Percentiles rank a stretch among this genome's conserved stretches.
These are phyloP conservation scores for Fraxinus pennsylvanica DNA, from an alignment of 257 asterid genomes.

Conservation along the genomic window DNA sequence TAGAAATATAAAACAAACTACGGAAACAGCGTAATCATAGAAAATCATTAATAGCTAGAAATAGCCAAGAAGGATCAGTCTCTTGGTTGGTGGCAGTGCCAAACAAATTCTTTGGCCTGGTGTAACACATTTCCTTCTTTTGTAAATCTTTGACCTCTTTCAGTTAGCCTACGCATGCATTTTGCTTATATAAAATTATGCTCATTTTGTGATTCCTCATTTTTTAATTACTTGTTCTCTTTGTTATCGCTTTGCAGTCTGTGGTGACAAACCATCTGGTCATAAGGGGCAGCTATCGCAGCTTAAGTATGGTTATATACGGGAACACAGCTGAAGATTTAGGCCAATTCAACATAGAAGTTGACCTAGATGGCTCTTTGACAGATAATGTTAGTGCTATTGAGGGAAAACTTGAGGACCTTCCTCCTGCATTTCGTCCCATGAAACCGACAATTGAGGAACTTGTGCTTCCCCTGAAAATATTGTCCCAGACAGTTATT, in stretches of 20 bases:
- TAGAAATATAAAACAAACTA: neutral
- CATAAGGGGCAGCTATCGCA: constrained; percentile 93
- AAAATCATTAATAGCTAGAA: neutral
- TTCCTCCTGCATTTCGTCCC: constrained; percentile 84
- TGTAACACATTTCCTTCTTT: neutral
- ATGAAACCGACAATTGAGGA: constrained; percentile 62
- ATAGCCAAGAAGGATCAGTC: neutral
- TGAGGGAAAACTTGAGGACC: constrained; percentile 91
- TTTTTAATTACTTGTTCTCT: constrained; percentile 16
- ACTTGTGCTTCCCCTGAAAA: constrained; percentile 56
- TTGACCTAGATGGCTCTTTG: constrained; percentile 80
- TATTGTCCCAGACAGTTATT: constrained; percentile 52
- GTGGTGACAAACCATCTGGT: constrained; percentile 92
- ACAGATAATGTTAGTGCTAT: constrained; percentile 66
- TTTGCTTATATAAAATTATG: neutral
- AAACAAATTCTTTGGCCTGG: neutral
- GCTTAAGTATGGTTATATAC: constrained; percentile 93
- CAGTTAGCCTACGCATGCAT: neutral
- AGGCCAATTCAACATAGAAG: constrained; percentile 93
- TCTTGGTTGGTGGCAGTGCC: neutral
- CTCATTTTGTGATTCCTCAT: neutral
- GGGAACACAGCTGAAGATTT: constrained; percentile 94
- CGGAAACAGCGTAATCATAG: neutral
- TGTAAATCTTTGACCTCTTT: neutral
- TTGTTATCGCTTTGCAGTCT: constrained; percentile 51